These are phyloP conservation scores for Saccharomycopsis hybrid DNA, from an alignment of 1,139 yeast species.

Conservation along the genomic window DNA sequence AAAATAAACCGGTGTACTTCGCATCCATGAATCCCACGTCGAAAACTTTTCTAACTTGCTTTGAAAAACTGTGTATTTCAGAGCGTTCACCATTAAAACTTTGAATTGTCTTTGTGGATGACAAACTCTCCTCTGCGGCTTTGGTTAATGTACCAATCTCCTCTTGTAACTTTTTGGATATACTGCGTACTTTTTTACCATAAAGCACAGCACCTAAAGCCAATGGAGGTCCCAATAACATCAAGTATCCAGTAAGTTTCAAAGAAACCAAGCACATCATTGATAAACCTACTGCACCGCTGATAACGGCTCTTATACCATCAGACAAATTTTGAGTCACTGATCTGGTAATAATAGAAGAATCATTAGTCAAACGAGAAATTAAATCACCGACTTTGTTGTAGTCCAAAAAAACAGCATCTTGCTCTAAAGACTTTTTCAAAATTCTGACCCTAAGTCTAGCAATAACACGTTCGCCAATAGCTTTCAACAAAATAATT, in stretches of 20 bases:
- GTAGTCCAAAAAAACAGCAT: conserved; percentile 84
- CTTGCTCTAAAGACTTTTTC: conserved; percentile 75
- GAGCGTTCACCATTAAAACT: conserved; percentile 78
- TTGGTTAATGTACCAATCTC: conserved; percentile 83
- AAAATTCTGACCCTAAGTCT: conserved; percentile 72
- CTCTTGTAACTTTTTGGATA: conserved; percentile 75
- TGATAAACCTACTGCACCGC: conserved; percentile 75
- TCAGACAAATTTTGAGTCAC: conserved; percentile 88
- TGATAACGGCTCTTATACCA: conserved; percentile 75
- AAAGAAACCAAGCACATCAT: conserved; percentile 90
- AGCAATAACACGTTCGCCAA: conserved; percentile 86
- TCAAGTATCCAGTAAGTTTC: conserved; percentile 73
- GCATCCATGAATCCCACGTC: conserved; percentile 78
- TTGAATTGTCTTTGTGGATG: conserved; percentile 81
- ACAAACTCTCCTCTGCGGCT: conserved; percentile 90
- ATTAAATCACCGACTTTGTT: conserved; percentile 92
- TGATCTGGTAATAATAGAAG: conserved; percentile 81
- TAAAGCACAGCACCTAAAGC: conserved; percentile 71
- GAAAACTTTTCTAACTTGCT: conserved; percentile 70
- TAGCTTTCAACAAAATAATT: conserved; percentile 62
- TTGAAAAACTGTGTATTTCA: conserved; percentile 56
- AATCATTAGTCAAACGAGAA: conserved; percentile 81
- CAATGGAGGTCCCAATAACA: conserved; percentile 79
- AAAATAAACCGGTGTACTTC: conserved; percentile 65
- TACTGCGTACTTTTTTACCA: conserved; percentile 70